These are phyloP conservation scores for Avena insularis DNA, from an alignment of 176 grass and related monocot genomes.

Conservation along the genomic window DNA sequence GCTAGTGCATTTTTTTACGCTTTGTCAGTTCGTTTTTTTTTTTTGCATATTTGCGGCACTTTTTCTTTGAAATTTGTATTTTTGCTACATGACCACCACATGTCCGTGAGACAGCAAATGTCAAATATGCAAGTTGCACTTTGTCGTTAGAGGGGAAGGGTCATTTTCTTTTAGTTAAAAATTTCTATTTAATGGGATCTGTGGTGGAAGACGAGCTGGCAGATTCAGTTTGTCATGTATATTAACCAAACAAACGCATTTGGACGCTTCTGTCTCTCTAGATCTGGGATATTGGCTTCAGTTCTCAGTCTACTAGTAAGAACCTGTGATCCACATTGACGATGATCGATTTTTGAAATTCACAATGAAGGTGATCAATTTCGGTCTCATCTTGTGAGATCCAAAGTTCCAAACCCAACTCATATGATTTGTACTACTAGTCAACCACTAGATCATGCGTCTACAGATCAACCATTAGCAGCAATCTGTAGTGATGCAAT, in stretches of 20 bases:
- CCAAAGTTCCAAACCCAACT: constrained; percentile 14
- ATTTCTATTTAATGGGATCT: constrained; percentile 27
- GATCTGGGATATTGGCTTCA: constrained; percentile 24
- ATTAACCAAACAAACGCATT: not conserved
- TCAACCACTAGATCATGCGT: not conserved
- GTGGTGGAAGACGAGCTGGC: constrained; percentile 27
- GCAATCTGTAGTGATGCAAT: not conserved
- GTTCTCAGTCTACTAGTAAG: constrained; percentile 21
- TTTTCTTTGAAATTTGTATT: too few relatives aligned
- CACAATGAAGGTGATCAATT: not conserved
- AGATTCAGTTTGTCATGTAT: constrained; percentile 14
- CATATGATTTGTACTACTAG: not conserved
- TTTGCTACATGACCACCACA: too few relatives aligned
- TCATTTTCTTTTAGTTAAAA: constrained; percentile 37
- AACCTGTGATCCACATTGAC: not conserved
- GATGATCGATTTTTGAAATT: not conserved
- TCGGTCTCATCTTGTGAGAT: not conserved
- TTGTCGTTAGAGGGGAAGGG: not conserved
- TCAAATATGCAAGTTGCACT: too few relatives aligned
- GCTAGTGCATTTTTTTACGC: not conserved
- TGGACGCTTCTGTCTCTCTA: too few relatives aligned
- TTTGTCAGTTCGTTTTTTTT: constrained; percentile 1
- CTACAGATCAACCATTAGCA: not conserved
- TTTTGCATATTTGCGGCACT: too few relatives aligned
- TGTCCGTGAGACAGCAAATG: too few relatives aligned